Evolutionary conservation across 192 early-diverging fungal genomes (phyloP).

Genomic region (Linnemannia hyalina): DNA sequence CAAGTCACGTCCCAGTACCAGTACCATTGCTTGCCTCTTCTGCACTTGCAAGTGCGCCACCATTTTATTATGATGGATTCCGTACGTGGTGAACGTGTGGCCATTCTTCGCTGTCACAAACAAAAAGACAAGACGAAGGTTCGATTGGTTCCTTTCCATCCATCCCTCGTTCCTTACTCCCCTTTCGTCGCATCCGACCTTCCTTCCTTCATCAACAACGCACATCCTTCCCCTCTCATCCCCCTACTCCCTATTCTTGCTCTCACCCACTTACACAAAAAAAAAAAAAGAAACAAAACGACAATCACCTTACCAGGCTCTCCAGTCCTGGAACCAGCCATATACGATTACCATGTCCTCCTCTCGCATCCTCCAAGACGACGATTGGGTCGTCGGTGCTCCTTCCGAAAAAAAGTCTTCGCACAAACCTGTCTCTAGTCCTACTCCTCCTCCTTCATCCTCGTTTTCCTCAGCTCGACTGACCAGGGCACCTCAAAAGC

Average conservation of each 20-base stretch:
- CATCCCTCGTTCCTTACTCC: background rate
- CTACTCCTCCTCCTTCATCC: background rate
- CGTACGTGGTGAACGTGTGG: too few species aligned
- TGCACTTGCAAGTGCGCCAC: too few species aligned
- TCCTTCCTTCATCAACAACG: background rate
- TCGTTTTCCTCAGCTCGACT: background rate
- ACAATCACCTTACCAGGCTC: too few species aligned
- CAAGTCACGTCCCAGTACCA: too few species aligned
- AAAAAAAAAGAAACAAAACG: too few species aligned
- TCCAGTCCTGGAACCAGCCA: too few species aligned
- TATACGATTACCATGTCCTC: background rate
- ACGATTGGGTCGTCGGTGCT: conserved; percentile 5
- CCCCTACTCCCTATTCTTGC: too few species aligned
- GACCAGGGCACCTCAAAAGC: background rate
- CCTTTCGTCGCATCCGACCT: too few species aligned
- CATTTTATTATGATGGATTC: too few species aligned
- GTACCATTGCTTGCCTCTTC: too few species aligned
- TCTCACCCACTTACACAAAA: background rate
- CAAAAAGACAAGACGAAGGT: too few species aligned
- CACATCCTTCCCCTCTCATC: background rate
- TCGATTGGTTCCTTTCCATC: background rate
- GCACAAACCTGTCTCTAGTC: background rate
- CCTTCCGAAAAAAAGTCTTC: background rate
- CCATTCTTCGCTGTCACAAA: too few species aligned
- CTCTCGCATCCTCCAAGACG: conserved; percentile 10